A percentile compares a stretch with the other conserved stretches of the same genome.
These are phyloP conservation scores for Eucalyptus erythrocorys DNA, from an alignment of 345 rosid species.

Conservation along the genomic window DNA sequence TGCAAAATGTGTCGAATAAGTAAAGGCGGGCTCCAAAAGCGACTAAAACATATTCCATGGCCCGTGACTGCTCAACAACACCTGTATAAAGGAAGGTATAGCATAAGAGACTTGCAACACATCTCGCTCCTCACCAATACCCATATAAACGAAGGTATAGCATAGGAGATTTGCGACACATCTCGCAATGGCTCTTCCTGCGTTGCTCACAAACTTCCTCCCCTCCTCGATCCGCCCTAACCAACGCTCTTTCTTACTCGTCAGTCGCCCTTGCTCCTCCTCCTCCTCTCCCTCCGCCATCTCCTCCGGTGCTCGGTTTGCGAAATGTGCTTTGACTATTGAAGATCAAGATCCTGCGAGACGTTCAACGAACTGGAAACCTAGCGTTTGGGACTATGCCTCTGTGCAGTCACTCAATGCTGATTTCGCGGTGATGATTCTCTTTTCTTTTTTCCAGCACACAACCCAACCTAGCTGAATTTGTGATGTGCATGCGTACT, in stretches of 20 bases:
- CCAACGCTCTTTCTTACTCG: neutral
- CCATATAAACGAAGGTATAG: neutral
- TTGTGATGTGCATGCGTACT: neutral
- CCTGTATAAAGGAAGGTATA: neutral
- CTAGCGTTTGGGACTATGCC: neutral
- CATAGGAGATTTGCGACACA: neutral
- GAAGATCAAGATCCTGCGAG: neutral
- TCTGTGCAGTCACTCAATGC: neutral
- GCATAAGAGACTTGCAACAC: neutral
- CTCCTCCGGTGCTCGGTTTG: neutral
- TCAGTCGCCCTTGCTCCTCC: neutral
- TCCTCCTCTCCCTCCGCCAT: neutral
- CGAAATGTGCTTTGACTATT: neutral
- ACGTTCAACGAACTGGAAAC: neutral
- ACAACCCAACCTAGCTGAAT: neutral
- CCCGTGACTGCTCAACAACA: neutral
- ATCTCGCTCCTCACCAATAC: neutral
- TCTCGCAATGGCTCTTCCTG: neutral
- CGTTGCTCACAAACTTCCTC: neutral
- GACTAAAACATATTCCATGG: neutral
- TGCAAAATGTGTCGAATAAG: neutral
- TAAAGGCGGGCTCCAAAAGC: too few relatives aligned
- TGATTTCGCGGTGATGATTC: neutral
- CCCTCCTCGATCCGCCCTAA: neutral
- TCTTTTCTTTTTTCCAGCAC: neutral